Evolutionary conservation across 2,329 filamentous ascomycete species (phyloP).

Genomic region (Colletotrichum liaoningense): DNA sequence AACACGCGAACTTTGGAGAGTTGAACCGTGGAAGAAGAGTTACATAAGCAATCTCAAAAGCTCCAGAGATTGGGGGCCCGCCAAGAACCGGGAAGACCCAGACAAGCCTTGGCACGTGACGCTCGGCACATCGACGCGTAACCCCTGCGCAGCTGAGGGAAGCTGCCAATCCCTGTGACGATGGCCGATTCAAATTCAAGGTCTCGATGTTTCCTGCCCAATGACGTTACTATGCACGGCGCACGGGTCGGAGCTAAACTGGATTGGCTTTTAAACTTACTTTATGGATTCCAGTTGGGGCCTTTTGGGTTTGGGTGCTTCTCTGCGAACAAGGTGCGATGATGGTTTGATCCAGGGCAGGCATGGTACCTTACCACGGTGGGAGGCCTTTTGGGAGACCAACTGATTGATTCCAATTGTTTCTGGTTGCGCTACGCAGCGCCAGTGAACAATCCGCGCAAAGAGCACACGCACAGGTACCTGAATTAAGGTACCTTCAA

Average conservation of each 20-base stretch:
- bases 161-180: neutral
- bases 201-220: neutral
- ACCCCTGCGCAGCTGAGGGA: constrained; percentile 6
- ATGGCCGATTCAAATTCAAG: constrained; percentile 9
- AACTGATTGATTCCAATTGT: neutral
- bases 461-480: neutral
- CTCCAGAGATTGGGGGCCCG: neutral
- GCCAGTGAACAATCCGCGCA: neutral
- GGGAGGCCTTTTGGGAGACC: no score
- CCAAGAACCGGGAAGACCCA: neutral
- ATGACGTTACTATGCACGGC: constrained; percentile 9
- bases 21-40: neutral
- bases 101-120: constrained; percentile 33
- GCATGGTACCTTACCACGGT: neutral
- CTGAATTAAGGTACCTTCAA: no score
- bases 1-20: neutral
- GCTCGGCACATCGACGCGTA: constrained; percentile 31
- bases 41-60: constrained; percentile 12
- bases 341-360: neutral
- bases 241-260: constrained; percentile 10
- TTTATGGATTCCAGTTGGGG: neutral
- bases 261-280: constrained; percentile 10
- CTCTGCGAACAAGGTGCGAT: neutral
- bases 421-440: neutral
- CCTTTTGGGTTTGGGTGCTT: neutral